These are phyloP conservation scores for Colletotrichum graminicola DNA, from an alignment of 2,329 filamentous ascomycete genomes.

Conservation along the genomic window DNA sequence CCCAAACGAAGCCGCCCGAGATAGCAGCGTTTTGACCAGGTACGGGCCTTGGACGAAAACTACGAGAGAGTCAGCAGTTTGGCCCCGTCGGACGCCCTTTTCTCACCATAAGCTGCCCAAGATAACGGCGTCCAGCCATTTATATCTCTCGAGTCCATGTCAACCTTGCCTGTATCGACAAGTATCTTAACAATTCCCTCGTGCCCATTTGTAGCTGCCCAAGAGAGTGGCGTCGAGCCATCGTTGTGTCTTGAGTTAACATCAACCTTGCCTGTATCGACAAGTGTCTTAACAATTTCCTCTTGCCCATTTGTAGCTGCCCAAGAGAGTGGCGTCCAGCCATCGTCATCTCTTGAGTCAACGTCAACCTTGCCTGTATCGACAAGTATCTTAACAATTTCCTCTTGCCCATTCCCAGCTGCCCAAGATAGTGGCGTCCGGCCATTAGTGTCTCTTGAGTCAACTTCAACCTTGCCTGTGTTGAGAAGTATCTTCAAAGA, in stretches of 20 bases:
- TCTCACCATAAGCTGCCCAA: too few species aligned
- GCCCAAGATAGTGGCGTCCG: background rate
- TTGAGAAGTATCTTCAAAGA: background rate
- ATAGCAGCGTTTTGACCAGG: background rate
- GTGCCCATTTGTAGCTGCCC: rapidly evolving
- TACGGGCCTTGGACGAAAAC: too few species aligned
- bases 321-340: background rate
- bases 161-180: too few species aligned
- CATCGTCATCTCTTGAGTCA: background rate
- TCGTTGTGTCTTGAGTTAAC: background rate
- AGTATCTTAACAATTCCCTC: too few species aligned
- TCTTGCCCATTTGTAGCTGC: background rate
- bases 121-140: too few species aligned
- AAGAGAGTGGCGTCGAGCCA: background rate
- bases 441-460: background rate
- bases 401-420: background rate
- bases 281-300: background rate
- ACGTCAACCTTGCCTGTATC: background rate
- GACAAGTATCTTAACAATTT: background rate
- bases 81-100: too few species aligned
- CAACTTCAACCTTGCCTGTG: background rate
- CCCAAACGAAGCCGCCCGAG: too few species aligned
- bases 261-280: background rate
- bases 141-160: too few species aligned
- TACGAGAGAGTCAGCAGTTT: too few species aligned